Conservation (phyloP, 306 rosid species). For the Castanea sativa region DNA sequence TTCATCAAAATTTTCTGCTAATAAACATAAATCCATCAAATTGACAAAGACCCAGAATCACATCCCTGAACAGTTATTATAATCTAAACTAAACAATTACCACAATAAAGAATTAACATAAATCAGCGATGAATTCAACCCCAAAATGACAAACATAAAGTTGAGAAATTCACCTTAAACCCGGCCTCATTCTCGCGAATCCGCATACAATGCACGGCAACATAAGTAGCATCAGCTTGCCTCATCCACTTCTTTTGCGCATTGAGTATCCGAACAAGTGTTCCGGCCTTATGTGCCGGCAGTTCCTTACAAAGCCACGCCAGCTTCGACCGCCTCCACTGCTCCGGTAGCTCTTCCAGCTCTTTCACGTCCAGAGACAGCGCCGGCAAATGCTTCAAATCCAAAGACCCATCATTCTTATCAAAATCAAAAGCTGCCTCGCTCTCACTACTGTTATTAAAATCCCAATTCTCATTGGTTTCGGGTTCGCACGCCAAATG, state of each 20-base stretch:
- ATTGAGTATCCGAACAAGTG: slow-evolving; percentile 56
- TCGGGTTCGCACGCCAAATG: slow-evolving; percentile 27
- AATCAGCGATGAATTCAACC: neutral
- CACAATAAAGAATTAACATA: neutral
- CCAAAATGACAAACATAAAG: neutral
- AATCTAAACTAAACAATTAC: neutral
- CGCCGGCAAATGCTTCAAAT: slow-evolving; percentile 36
- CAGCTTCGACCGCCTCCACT: slow-evolving; percentile 59
- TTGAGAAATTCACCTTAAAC: slow-evolving; percentile 42
- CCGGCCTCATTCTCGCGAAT: slow-evolving; percentile 82
- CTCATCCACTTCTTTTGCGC: slow-evolving; percentile 84
- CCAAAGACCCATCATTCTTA: slow-evolving; percentile 22
- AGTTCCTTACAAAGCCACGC: slow-evolving; percentile 66
- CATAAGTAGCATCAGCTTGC: slow-evolving; percentile 66
- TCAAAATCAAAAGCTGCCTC: slow-evolving; percentile 34
- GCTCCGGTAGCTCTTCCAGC: slow-evolving; percentile 58
- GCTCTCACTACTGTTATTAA: neutral
- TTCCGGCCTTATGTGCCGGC: slow-evolving; percentile 49
- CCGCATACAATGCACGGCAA: slow-evolving; percentile 75
- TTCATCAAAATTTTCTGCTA: neutral
- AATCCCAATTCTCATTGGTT: slow-evolving; percentile 16
- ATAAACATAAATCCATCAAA: neutral
- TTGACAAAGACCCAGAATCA: neutral
- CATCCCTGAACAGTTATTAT: neutral
- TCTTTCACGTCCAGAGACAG: slow-evolving; percentile 48